Evolutionary conservation across 352 stramenopile species (phyloP).

Genomic region (Phytopythium sindhum): DNA sequence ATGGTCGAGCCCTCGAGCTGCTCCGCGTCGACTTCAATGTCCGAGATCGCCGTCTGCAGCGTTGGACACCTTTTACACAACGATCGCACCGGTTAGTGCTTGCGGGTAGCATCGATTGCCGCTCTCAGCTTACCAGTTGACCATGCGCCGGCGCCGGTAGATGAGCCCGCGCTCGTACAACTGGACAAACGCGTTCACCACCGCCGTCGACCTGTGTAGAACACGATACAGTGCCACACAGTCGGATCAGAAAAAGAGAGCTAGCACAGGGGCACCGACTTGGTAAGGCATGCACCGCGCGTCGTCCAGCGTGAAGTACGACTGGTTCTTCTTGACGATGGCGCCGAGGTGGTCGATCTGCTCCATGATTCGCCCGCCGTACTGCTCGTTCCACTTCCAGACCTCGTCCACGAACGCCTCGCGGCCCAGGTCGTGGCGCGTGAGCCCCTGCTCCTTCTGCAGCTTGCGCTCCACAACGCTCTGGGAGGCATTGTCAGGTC

Average conservation of each 20-base stretch:
- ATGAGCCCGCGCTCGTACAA: constrained; percentile 97
- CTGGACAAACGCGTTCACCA: constrained; percentile 66
- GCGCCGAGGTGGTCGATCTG: constrained; percentile 94
- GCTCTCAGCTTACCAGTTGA: constrained; percentile 98
- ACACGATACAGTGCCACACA: background rate
- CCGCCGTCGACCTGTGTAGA: constrained; percentile 33
- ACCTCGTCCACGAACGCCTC: constrained; percentile 96
- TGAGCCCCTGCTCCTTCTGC: constrained; percentile 90
- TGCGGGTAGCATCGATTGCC: background rate
- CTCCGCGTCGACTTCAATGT: constrained; percentile 98
- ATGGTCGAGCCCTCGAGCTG: constrained; percentile 91
- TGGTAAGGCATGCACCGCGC: constrained; percentile 59
- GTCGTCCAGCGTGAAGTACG: constrained; percentile 99
- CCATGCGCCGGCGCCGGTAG: constrained; percentile 95
- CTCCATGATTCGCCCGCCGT: constrained; percentile 94
- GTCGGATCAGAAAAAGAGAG: background rate
- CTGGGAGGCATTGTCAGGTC: constrained; percentile 82
- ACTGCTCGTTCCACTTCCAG: constrained; percentile 99
- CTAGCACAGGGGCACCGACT: background rate
- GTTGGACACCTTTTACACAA: constrained; percentile 58
- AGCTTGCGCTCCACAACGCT: constrained; percentile 99
- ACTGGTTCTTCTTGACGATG: constrained; percentile 95
- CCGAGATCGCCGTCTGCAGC: constrained; percentile 94
- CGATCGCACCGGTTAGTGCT: background rate
- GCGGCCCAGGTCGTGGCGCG: constrained; percentile 94